These are phyloP conservation scores for Meripilus lineatus DNA, from an alignment of 1,284 basidiomycete species.

Conservation along the genomic window DNA sequence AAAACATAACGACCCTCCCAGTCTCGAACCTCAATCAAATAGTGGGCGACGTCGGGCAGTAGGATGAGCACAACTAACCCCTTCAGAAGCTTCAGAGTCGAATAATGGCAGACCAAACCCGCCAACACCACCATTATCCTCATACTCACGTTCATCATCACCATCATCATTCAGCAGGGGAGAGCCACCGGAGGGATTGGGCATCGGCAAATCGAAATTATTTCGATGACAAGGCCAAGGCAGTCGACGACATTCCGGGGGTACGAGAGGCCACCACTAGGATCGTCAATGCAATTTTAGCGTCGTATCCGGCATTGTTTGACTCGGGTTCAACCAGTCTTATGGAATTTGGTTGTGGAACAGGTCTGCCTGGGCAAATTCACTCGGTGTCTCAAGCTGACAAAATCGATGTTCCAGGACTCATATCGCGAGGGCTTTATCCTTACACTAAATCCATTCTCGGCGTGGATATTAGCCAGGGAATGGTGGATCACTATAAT, in stretches of 20 bases:
- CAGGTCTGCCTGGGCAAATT: constrained; percentile 36
- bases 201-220: constrained; percentile 27
- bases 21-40: no score
- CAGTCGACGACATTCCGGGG: constrained; percentile 25
- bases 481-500: constrained; percentile 61
- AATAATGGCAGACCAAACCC: no score
- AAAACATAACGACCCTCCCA: no score
- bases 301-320: constrained; percentile 39
- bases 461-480: constrained; percentile 67
- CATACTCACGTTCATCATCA: no score
- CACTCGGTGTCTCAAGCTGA: not conserved
- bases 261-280: constrained; percentile 26
- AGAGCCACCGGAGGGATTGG: no score
- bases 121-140: no score
- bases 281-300: constrained; percentile 37
- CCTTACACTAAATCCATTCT: constrained; percentile 52
- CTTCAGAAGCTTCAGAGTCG: no score
- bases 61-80: no score
- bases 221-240: constrained; percentile 27
- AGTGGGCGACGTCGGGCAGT: no score
- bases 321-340: constrained; percentile 49
- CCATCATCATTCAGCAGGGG: constrained; percentile 13
- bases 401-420: constrained; percentile 32
- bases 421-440: constrained; percentile 51
- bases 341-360: constrained; percentile 71